A percentile compares a stretch with the other conserved stretches of the same genome.
Evolutionary conservation across 1,139 yeast genomes (phyloP).

Genomic region (Kurtzmaniella quercitrusa): DNA sequence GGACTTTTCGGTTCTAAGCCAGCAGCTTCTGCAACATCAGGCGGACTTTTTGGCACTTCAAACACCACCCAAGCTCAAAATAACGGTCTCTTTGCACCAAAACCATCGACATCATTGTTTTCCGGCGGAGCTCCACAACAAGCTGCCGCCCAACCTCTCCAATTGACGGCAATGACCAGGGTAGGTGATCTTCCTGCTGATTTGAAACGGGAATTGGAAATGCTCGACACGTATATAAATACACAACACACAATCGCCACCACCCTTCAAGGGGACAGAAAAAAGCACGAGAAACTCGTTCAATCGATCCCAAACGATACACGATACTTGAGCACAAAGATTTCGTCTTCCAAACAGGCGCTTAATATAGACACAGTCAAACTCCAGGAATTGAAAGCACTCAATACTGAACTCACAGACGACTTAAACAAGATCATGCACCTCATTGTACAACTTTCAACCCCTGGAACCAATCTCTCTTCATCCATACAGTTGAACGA

Average conservation of each 20-base stretch:
- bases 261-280: slow-evolving; percentile 60
- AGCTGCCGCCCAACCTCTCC: slow-evolving; percentile 32
- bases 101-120: slow-evolving; percentile 12
- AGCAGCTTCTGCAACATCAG: slow-evolving; percentile 11
- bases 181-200: slow-evolving; percentile 80
- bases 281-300: slow-evolving; percentile 64
- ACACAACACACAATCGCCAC: slow-evolving; percentile 82
- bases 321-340: slow-evolving; percentile 60
- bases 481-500: slow-evolving; percentile 49
- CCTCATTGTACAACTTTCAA: slow-evolving; percentile 59
- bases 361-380: slow-evolving; percentile 42
- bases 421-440: slow-evolving; percentile 69
- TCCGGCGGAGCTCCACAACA: slow-evolving; percentile 3
- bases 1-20: slow-evolving; percentile 18
- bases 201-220: slow-evolving; percentile 71
- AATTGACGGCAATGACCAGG: slow-evolving; percentile 78
- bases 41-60: slow-evolving; percentile 15
- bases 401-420: slow-evolving; percentile 57
- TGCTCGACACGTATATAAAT: slow-evolving; percentile 77
- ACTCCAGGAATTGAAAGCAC: slow-evolving; percentile 29
- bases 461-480: slow-evolving; percentile 63
- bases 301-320: slow-evolving; percentile 85
- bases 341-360: slow-evolving; percentile 65
- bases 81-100: slow-evolving; percentile 16
- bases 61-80: slow-evolving; percentile 13